phyloP scores from a whole-genome alignment of 1,284 basidiomycete genomes.

The Ceratobasidium sp. region DNA sequence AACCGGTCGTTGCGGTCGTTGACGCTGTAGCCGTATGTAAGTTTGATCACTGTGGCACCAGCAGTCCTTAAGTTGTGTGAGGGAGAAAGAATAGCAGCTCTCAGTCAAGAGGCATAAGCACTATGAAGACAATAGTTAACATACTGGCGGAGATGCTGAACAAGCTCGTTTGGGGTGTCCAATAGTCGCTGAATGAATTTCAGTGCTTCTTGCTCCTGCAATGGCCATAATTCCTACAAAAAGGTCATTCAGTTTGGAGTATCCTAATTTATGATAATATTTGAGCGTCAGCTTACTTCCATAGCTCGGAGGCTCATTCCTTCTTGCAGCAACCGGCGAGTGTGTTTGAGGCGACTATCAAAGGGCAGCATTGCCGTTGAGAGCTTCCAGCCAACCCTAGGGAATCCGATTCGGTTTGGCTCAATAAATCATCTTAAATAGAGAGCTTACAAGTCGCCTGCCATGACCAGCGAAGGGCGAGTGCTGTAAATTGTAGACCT shows the following conservation, averaged over 20 bases:
- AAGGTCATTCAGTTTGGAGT: background rate
- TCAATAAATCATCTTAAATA: background rate
- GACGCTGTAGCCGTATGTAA: slow-evolving; percentile 32
- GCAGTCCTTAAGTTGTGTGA: background rate
- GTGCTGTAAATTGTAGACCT: slow-evolving; percentile 24
- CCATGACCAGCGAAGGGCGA: slow-evolving; percentile 20
- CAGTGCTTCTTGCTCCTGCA: slow-evolving; percentile 35
- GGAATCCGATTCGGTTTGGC: background rate
- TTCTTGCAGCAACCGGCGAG: slow-evolving; percentile 21
- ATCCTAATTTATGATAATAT: background rate
- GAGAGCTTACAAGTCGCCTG: slow-evolving; percentile 19
- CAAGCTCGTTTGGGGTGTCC: background rate
- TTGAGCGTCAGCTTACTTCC: slow-evolving; percentile 3
- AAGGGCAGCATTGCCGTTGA: background rate
- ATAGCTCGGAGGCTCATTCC: slow-evolving; percentile 17
- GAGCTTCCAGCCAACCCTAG: slow-evolving; percentile 24
- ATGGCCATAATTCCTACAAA: slow-evolving; percentile 13
- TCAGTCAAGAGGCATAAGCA: no score
- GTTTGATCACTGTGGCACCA: slow-evolving; percentile 20
- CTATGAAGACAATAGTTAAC: no score
- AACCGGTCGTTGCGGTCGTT: slow-evolving; percentile 11
- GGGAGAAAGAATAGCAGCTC: no score
- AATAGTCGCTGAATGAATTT: slow-evolving; percentile 28
- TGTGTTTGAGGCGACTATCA: slow-evolving; percentile 12
- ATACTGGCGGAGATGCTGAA: slow-evolving; percentile 32